These are phyloP conservation scores for Aspergillus ostianus DNA, from an alignment of 495 filamentous ascomycete species.

Conservation along the genomic window DNA sequence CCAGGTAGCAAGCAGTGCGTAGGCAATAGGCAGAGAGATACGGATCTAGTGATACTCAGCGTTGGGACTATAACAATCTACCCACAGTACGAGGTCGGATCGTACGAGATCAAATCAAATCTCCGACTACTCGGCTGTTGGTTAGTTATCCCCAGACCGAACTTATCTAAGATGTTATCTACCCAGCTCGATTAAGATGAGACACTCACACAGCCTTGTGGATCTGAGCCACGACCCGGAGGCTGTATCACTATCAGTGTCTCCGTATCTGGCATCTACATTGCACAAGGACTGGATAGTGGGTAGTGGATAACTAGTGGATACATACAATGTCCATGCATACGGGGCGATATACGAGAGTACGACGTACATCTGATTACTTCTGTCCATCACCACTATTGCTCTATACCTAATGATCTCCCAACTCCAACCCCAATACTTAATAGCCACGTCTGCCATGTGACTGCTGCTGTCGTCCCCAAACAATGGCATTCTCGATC, in stretches of 20 bases:
- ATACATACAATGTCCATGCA: background rate
- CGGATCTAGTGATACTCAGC: no score
- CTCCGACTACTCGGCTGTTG: background rate
- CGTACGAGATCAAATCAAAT: background rate
- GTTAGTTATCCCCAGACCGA: background rate
- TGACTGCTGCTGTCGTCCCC: background rate
- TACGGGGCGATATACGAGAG: background rate
- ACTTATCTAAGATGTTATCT: background rate
- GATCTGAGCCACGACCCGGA: background rate
- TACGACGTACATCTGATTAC: background rate
- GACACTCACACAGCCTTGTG: background rate
- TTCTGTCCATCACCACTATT: background rate
- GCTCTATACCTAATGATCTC: background rate
- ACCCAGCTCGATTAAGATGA: background rate
- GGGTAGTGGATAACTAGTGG: background rate
- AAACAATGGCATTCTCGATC: background rate
- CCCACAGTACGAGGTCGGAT: background rate
- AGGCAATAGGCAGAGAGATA: background rate
- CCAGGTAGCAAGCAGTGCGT: background rate
- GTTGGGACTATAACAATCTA: no score
- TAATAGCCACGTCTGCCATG: background rate
- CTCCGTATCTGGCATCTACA: background rate
- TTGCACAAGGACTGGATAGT: background rate
- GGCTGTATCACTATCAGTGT: background rate
- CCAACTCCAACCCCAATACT: background rate